Percentiles rank a stretch among this genome's conserved stretches.
Evolutionary conservation across 176 grass and related monocot genomes (phyloP).

Genomic region (Chloris gayana): DNA sequence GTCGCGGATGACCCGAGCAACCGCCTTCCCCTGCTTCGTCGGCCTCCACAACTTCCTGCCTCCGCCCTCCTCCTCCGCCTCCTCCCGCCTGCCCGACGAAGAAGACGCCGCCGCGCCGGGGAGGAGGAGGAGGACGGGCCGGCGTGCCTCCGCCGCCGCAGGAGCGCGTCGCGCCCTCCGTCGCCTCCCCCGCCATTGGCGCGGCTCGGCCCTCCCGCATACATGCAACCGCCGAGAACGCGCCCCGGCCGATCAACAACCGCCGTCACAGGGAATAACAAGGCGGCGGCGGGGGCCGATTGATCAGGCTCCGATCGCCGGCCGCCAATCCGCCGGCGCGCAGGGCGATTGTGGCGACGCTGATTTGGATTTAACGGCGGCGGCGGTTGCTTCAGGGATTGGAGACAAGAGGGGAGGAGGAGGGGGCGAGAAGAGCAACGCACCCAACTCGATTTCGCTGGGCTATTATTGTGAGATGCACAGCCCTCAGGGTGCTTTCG

Average conservation of each 20-base stretch:
- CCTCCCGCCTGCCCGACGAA: conserved; percentile 26
- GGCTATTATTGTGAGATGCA: too few relatives aligned
- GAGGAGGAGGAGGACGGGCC: not conserved
- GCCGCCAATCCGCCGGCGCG: too few relatives aligned
- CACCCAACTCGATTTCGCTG: too few relatives aligned
- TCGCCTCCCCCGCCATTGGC: conserved; percentile 34
- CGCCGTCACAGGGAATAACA: not conserved
- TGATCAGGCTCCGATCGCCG: too few relatives aligned
- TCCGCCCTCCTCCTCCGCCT: not conserved
- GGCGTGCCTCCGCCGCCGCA: conserved; percentile 17
- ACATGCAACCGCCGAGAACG: conserved; percentile 47
- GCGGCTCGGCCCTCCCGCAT: conserved; percentile 41
- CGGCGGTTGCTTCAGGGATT: too few relatives aligned
- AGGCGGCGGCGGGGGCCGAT: not conserved
- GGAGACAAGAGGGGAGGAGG: too few relatives aligned
- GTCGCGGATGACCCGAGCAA: conserved; percentile 38
- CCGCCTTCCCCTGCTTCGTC: conserved; percentile 25
- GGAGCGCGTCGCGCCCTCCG: not conserved
- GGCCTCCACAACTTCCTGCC: conserved; percentile 19
- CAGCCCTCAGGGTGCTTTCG: too few relatives aligned
- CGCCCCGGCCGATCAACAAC: not conserved
- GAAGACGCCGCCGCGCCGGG: not conserved
- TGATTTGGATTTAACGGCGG: too few relatives aligned
- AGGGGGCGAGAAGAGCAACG: not conserved
- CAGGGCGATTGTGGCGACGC: too few relatives aligned